These are phyloP conservation scores for Curvularia hawaiiensis DNA, from an alignment of 2,329 filamentous ascomycete genomes.

Conservation along the genomic window DNA sequence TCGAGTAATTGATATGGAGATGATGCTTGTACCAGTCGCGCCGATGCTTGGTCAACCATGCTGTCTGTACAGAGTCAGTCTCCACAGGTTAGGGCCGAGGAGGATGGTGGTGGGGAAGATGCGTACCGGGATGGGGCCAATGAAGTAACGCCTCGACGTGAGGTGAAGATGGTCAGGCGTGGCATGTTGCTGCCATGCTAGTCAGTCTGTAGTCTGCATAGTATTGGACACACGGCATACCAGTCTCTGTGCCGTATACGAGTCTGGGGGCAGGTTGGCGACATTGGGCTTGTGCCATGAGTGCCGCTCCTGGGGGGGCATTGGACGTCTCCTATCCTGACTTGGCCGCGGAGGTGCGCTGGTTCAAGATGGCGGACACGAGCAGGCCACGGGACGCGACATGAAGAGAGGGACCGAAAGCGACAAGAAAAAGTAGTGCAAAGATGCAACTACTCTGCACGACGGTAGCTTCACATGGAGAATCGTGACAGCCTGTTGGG, in stretches of 20 bases:
- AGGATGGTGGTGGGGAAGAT: slow-evolving; percentile 1
- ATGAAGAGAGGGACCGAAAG: slow-evolving; percentile 21
- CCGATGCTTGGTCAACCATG: slow-evolving; percentile 67
- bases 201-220: slow-evolving; percentile 2
- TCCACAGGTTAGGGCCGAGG: slow-evolving; percentile 19
- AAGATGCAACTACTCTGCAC: slow-evolving; percentile 12
- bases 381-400: slow-evolving; percentile 13
- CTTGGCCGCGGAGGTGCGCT: slow-evolving; percentile 24
- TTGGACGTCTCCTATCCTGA: slow-evolving; percentile 29
- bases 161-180: slow-evolving; percentile 66
- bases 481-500: slow-evolving; percentile 18
- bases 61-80: slow-evolving; percentile 46
- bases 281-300: slow-evolving; percentile 45
- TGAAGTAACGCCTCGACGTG: slow-evolving; percentile 66
- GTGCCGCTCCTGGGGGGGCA: slow-evolving; percentile 36
- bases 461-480: slow-evolving; percentile 16
- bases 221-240: slow-evolving; percentile 42
- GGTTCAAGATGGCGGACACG: slow-evolving; percentile 15
- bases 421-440: background rate
- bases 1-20: slow-evolving; percentile 52
- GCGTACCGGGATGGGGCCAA: slow-evolving; percentile 64
- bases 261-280: slow-evolving; percentile 51
- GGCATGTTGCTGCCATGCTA: slow-evolving; percentile 59
- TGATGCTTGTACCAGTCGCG: slow-evolving; percentile 66
- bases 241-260: slow-evolving; percentile 61